These are phyloP conservation scores for Lippia alba DNA, from an alignment of 305 asterid genomes.

Conservation along the genomic window DNA sequence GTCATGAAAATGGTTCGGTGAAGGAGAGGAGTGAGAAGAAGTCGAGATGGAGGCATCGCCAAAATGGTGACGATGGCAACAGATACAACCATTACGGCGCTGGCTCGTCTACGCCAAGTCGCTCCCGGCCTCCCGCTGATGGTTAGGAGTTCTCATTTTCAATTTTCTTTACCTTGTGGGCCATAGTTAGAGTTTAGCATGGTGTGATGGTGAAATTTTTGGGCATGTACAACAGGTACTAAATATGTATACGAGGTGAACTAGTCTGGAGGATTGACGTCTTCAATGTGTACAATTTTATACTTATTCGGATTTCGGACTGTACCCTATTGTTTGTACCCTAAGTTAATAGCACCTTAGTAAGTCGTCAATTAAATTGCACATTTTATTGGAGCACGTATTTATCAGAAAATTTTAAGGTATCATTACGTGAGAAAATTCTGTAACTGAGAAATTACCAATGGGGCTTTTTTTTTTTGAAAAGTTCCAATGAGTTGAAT, in stretches of 20 bases:
- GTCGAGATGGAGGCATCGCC: conserved; percentile 39
- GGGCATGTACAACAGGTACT: neutral
- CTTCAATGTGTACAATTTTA: neutral
- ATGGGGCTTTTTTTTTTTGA: too few species aligned
- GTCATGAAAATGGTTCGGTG: conserved; percentile 42
- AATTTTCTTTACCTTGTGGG: neutral
- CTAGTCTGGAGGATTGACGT: neutral
- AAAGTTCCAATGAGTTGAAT: too few species aligned
- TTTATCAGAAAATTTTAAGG: too few species aligned
- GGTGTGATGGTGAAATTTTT: neutral
- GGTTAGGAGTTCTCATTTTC: neutral
- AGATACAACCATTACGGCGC: conserved; percentile 29
- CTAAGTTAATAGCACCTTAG: too few species aligned
- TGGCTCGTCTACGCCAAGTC: conserved; percentile 13
- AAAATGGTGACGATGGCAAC: conserved; percentile 33
- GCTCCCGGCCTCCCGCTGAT: conserved; percentile 10
- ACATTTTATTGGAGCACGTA: too few species aligned
- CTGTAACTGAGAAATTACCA: too few species aligned
- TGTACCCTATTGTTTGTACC: too few species aligned
- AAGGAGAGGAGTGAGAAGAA: conserved; percentile 46
- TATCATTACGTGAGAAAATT: too few species aligned
- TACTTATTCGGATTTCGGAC: too few species aligned
- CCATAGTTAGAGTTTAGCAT: neutral
- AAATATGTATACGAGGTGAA: conserved; percentile 7
- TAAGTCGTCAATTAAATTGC: too few species aligned